Conservation (phyloP, 2,329 filamentous ascomycete species). For the Colletotrichum filicis region DNA sequence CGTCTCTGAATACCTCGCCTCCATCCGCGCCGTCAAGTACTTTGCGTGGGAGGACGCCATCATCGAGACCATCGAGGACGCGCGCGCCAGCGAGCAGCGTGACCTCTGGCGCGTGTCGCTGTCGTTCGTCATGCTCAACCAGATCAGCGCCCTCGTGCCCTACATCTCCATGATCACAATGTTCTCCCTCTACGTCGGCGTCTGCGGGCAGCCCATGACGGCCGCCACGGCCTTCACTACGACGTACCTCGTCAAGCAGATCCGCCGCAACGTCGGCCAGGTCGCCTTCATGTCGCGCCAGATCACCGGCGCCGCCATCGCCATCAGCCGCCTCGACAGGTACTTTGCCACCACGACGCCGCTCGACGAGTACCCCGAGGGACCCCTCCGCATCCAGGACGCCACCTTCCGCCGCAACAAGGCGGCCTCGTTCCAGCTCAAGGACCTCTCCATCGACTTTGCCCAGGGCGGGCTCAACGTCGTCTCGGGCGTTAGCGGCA, state of each 20-base stretch:
- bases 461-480: conserved; percentile 65
- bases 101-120: conserved; percentile 65
- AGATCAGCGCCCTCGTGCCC: conserved; percentile 63
- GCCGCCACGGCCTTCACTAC: conserved; percentile 70
- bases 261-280: conserved; percentile 64
- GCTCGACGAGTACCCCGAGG: conserved; percentile 58
- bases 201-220: conserved; percentile 59
- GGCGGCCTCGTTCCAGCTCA: conserved; percentile 60
- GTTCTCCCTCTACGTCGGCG: conserved; percentile 62
- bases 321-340: conserved; percentile 62
- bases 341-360: conserved; percentile 64
- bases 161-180: conserved; percentile 63
- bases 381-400: conserved; percentile 57
- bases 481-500: conserved; percentile 64
- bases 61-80: conserved; percentile 59
- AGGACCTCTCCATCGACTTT: conserved; percentile 61
- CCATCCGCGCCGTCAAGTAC: conserved; percentile 69
- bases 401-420: conserved; percentile 62
- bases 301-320: conserved; percentile 56
- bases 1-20: conserved; percentile 67
- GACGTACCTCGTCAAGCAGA: conserved; percentile 62
- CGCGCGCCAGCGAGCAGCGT: conserved; percentile 62
- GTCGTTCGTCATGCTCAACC: conserved; percentile 56
- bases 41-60: conserved; percentile 69
- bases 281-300: conserved; percentile 56